Evolutionary conservation across 2,329 filamentous ascomycete genomes (phyloP).

Genomic region (Nemania sp.): DNA sequence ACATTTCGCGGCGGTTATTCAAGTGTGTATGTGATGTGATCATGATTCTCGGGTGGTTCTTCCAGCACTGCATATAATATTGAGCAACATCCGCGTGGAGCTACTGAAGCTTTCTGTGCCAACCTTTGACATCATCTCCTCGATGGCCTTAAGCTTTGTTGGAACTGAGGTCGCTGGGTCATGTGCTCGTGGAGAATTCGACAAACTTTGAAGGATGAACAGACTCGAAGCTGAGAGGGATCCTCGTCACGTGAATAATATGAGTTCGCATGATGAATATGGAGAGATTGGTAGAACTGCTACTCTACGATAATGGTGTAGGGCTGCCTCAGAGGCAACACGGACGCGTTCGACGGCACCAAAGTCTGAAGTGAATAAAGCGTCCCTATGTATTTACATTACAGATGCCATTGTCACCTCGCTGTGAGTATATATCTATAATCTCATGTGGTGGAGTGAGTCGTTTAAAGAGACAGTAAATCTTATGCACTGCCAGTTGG

Average conservation of each 20-base stretch:
- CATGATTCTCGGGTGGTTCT: no score
- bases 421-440: no score
- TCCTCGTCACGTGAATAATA: slow-evolving; percentile 23
- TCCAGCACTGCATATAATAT: slow-evolving; percentile 4
- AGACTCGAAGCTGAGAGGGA: slow-evolving; percentile 17
- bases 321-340: slow-evolving; percentile 24
- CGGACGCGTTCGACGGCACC: slow-evolving; percentile 22
- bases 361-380: slow-evolving; percentile 15
- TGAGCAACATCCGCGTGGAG: slow-evolving; percentile 20
- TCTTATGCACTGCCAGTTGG: no score
- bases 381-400: slow-evolving; percentile 9
- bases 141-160: slow-evolving; percentile 18
- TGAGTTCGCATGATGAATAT: no score
- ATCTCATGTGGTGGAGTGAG: no score
- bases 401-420: slow-evolving; percentile 10
- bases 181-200: slow-evolving; percentile 22
- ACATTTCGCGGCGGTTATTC: no score
- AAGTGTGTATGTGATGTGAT: no score
- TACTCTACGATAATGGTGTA: slow-evolving; percentile 23
- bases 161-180: slow-evolving; percentile 21
- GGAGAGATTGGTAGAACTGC: slow-evolving; percentile 24
- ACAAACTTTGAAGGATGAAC: slow-evolving; percentile 19
- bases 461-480: no score
- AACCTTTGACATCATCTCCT: slow-evolving; percentile 21
- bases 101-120: slow-evolving; percentile 12